Percentiles rank a stretch among this genome's conserved stretches.
phyloP scores from a whole-genome alignment of 352 stramenopile genomes.

The Elongisporangium undulatum region DNA sequence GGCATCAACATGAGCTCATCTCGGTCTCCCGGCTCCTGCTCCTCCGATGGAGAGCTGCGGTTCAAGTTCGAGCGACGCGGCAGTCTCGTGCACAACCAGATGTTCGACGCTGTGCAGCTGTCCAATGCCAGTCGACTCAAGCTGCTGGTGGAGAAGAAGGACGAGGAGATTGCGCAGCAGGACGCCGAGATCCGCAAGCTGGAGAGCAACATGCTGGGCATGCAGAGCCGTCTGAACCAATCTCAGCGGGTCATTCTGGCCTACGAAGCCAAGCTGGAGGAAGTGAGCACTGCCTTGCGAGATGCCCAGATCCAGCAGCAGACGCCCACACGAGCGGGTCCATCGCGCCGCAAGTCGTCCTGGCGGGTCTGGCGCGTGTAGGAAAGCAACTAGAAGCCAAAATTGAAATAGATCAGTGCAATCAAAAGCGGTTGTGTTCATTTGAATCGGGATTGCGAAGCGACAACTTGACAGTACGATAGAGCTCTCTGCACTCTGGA shows the following conservation, averaged over 20 bases:
- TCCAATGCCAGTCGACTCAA: slow-evolving; percentile 68
- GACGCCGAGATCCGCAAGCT: slow-evolving; percentile 68
- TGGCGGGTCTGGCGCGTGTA: too few species aligned
- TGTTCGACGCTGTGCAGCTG: slow-evolving; percentile 78
- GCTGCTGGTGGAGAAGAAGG: slow-evolving; percentile 62
- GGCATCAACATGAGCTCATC: slow-evolving; percentile 9
- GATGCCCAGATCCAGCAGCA: slow-evolving; percentile 37
- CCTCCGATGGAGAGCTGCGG: slow-evolving; percentile 48
- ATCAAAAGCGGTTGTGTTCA: too few species aligned
- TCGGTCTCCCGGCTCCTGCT: slow-evolving; percentile 39
- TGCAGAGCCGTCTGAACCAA: slow-evolving; percentile 60
- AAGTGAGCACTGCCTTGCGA: slow-evolving; percentile 54
- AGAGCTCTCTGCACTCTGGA: too few species aligned
- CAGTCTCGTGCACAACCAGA: slow-evolving; percentile 69
- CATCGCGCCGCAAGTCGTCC: too few species aligned
- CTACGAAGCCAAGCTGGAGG: slow-evolving; percentile 74
- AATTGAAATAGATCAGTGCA: too few species aligned
- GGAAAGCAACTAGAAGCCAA: too few species aligned
- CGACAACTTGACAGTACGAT: too few species aligned
- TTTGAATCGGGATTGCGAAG: too few species aligned
- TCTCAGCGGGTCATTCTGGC: slow-evolving; percentile 60
- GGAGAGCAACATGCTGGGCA: slow-evolving; percentile 56
- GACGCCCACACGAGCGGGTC: too few species aligned
- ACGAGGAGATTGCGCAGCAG: slow-evolving; percentile 57
- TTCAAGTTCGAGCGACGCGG: slow-evolving; percentile 69